Base-by-base conservation (phyloP, 805 yeast genomes). In the Nakazawaea siamensis region DNA sequence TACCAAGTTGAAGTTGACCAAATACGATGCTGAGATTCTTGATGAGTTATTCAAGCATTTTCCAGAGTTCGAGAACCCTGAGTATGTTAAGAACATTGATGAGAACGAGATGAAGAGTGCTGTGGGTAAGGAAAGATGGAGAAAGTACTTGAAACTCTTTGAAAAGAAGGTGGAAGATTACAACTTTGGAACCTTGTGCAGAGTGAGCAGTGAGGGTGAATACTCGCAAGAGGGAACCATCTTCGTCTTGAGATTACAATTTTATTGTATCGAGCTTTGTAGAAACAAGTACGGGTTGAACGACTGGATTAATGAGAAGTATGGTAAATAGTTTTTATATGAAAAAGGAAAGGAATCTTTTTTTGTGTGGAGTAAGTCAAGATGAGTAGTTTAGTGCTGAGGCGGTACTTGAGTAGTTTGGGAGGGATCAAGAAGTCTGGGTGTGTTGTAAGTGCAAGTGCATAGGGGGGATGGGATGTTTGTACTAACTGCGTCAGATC, bases 101-200 rank as follows among this genome's bases (percentile, higher is more conserved):
- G 99, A 92, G 61, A 80, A 76, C 21, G 85, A 76, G 33, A 76
- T 92, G 80, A 92, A 92, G 62, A 72, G 80, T 31, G 67, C 73
- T 24, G 64, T 54, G 18, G 95, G 94, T 41, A 92, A 92, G 61
- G 81, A 72, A 41, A 78, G 74, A 64, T 92, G 99, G 99, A 83
- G 97, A 71, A 64, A 60, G 17, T 92, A 78, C 55, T 76, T 90
- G 62, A 83, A 79, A 51, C 65, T 73, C 42, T 92, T 86, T 63
- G 94, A 92, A 54, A 72, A 78, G 36, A 66, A 57, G 36, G 70
- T 92, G 39, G 92, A 82, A 43, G 97, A 92, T 60, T 92, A 72
- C 64, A 92, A 92, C 62, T 92, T 92, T 56, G 99, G 99, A 43
- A 88, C 97, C 13, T 66, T 92, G 47, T 65, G 92, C 50, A 80